These are phyloP conservation scores for Xylaria nigripes DNA, from an alignment of 495 filamentous ascomycete genomes.

Conservation along the genomic window DNA sequence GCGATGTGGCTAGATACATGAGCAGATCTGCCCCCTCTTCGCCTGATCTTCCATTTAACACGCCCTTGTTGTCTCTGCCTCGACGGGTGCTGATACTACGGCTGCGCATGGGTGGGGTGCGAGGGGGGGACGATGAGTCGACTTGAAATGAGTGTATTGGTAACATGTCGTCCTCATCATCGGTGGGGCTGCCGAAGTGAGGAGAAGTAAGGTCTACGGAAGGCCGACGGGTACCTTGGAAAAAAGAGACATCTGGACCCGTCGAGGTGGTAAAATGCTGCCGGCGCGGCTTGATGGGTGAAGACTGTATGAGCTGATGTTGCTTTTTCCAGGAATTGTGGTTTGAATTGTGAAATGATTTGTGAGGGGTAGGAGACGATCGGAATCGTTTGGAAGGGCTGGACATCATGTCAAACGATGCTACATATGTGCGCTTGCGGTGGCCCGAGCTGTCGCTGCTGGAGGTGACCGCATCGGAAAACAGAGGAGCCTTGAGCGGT, in stretches of 20 bases:
- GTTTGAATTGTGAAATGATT: slow-evolving; percentile 43
- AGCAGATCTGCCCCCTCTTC: slow-evolving; percentile 88
- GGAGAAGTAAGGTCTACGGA: slow-evolving; percentile 59
- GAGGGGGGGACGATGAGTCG: slow-evolving; percentile 65
- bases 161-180: slow-evolving; percentile 73
- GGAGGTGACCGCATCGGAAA: slow-evolving; percentile 58
- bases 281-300: slow-evolving; percentile 60
- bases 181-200: slow-evolving; percentile 54
- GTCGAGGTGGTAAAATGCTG: slow-evolving; percentile 57
- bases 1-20: slow-evolving; percentile 85
- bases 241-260: slow-evolving; percentile 61
- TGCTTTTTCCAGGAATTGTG: slow-evolving; percentile 63
- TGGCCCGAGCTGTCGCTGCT: slow-evolving; percentile 46
- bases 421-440: slow-evolving; percentile 50
- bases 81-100: slow-evolving; percentile 35
- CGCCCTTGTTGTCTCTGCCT: slow-evolving; percentile 30
- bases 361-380: slow-evolving; percentile 54
- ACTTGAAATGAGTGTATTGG: slow-evolving; percentile 65
- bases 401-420: slow-evolving; percentile 41
- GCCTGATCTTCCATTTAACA: slow-evolving; percentile 36
- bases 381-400: slow-evolving; percentile 60
- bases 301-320: slow-evolving; percentile 71
- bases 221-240: slow-evolving; percentile 48
- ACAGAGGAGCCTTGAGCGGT: slow-evolving; percentile 57
- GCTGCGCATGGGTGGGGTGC: slow-evolving; percentile 65